Conservation (phyloP, 2,329 filamentous ascomycete species). For the Eutypa lata region DNA sequence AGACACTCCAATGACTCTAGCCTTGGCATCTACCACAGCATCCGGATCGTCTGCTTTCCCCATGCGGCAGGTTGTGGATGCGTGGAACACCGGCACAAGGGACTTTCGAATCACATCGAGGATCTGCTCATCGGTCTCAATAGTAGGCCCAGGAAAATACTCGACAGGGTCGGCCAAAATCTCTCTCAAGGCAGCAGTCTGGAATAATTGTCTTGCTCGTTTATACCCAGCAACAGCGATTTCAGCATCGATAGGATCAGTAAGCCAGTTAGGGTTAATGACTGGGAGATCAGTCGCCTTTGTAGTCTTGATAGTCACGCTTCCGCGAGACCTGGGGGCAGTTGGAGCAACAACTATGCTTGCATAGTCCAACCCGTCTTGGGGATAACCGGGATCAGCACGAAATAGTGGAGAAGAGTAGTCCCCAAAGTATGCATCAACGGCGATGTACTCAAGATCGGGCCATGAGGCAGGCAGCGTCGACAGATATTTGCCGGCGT, state of each 20-base stretch:
- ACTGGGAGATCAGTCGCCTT: constrained; percentile 33
- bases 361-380: constrained; percentile 12
- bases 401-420: constrained; percentile 1
- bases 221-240: constrained; percentile 40
- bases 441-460: constrained; percentile 14
- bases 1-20: constrained; percentile 25
- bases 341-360: constrained; percentile 3
- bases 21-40: neutral
- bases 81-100: constrained; percentile 1
- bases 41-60: constrained; percentile 4
- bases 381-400: constrained; percentile 7
- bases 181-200: neutral
- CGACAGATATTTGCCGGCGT: neutral
- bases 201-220: constrained; percentile 32
- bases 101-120: neutral
- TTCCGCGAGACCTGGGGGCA: constrained; percentile 10
- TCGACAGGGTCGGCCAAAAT: constrained; percentile 1
- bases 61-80: constrained; percentile 6
- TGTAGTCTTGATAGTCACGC: constrained; percentile 9
- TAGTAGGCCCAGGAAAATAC: constrained; percentile 3
- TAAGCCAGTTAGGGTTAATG: constrained; percentile 45
- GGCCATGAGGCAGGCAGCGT: constrained; percentile 26
- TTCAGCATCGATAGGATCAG: constrained; percentile 38
- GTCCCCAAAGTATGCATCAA: constrained; percentile 11
- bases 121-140: neutral